phyloP scores from a whole-genome alignment of 306 rosid species.

The Dalbergia cultrata region DNA sequence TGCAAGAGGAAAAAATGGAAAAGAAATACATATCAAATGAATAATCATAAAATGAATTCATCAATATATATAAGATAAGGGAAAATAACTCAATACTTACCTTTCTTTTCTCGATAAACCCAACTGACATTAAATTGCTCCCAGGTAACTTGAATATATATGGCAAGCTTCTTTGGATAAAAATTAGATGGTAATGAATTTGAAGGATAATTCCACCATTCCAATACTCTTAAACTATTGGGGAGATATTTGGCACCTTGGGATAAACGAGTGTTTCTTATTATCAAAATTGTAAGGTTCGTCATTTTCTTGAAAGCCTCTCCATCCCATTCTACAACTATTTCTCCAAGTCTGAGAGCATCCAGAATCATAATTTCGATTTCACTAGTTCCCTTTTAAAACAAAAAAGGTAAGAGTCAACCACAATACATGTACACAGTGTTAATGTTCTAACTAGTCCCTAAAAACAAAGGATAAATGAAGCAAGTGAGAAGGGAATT shows the following conservation, averaged over 20 bases:
- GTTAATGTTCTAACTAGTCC: neutral
- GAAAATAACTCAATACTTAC: too few relatives aligned
- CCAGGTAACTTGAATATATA: neutral
- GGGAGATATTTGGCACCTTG: conserved; percentile 35
- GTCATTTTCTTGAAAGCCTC: conserved; percentile 31
- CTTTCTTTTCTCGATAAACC: too few relatives aligned
- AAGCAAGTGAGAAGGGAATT: too few relatives aligned
- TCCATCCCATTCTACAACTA: conserved; percentile 14
- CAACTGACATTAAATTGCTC: too few relatives aligned
- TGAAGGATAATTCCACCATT: conserved; percentile 38
- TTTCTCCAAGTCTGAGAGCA: neutral
- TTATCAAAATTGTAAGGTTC: conserved; percentile 15
- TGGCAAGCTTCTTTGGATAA: neutral
- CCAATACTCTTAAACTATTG: conserved; percentile 32
- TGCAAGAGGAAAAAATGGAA: too few relatives aligned
- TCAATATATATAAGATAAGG: too few relatives aligned
- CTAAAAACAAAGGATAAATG: neutral
- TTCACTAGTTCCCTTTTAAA: neutral
- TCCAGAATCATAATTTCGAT: conserved; percentile 24
- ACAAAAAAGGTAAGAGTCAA: neutral
- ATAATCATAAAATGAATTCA: too few relatives aligned
- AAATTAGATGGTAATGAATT: neutral
- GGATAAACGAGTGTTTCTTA: conserved; percentile 4
- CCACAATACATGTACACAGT: neutral
- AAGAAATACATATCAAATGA: too few relatives aligned